A percentile compares a stretch with the other conserved stretches of the same genome.
Conservation (phyloP, 192 early-diverging fungal species). For the Phycomyces blakesleeanus region DNA sequence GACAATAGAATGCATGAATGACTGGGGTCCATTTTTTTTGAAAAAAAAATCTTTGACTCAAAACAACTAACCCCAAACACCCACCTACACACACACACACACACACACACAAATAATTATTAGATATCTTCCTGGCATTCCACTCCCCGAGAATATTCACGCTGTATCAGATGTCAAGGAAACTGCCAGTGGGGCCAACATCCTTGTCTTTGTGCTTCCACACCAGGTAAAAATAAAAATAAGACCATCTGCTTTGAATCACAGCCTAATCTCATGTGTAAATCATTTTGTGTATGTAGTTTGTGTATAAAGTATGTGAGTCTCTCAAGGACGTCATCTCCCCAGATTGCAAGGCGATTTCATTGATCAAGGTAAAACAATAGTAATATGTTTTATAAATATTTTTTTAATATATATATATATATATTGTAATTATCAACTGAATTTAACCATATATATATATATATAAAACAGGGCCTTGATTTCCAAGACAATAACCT, state of each 20-base stretch:
- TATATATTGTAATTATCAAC: slow-evolving; percentile 70
- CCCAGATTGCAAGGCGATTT: slow-evolving; percentile 74
- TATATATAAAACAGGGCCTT: slow-evolving; percentile 46
- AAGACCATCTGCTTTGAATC: background rate
- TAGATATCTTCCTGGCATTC: slow-evolving; percentile 78
- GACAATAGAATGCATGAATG: background rate
- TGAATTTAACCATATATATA: too few species aligned
- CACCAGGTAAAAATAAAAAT: slow-evolving; percentile 52
- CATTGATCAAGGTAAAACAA: slow-evolving; percentile 71
- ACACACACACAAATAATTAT: background rate
- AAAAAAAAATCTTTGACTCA: background rate
- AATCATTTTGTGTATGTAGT: slow-evolving; percentile 37
- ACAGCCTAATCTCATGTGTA: background rate
- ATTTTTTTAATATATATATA: slow-evolving; percentile 61
- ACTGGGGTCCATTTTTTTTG: background rate
- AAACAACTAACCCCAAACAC: background rate
- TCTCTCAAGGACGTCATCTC: slow-evolving; percentile 67
- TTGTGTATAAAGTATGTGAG: slow-evolving; percentile 73
- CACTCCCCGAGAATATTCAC: slow-evolving; percentile 76
- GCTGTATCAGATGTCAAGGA: slow-evolving; percentile 79
- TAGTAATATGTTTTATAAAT: slow-evolving; percentile 57
- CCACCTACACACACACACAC: too few species aligned
- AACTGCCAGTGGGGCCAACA: slow-evolving; percentile 72
- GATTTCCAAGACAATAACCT: slow-evolving; percentile 7
- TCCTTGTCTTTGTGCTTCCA: slow-evolving; percentile 90